phyloP scores from a whole-genome alignment of 2,329 filamentous ascomycete species.

The Claviceps fusiformis region DNA sequence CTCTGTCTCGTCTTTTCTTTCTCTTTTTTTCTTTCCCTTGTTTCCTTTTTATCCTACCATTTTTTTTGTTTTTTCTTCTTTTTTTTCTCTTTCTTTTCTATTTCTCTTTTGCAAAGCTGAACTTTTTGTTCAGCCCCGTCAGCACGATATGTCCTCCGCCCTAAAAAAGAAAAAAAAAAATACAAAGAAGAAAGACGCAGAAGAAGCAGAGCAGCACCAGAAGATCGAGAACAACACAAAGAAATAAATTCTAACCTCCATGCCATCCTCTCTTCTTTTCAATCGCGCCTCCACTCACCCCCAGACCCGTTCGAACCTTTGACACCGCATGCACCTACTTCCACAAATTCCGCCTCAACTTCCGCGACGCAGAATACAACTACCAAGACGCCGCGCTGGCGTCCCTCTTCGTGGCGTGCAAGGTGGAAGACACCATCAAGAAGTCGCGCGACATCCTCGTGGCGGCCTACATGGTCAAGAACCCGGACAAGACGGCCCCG shows the following conservation, averaged over 20 bases:
- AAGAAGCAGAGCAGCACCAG: accelerated
- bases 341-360: conserved; percentile 80
- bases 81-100: background rate
- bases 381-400: conserved; percentile 78
- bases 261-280: background rate
- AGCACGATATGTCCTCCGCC: background rate
- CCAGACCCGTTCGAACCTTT: conserved; percentile 76
- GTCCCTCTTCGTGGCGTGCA: conserved; percentile 83
- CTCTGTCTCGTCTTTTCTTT: background rate
- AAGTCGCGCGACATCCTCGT: conserved; percentile 90
- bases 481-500: conserved; percentile 50
- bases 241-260: background rate
- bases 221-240: background rate
- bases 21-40: background rate
- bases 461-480: conserved; percentile 76
- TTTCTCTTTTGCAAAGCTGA: background rate
- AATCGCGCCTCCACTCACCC: too few relatives aligned
- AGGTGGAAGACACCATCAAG: conserved; percentile 95
- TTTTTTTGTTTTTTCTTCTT: background rate
- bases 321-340: conserved; percentile 87
- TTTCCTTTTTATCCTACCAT: too few relatives aligned
- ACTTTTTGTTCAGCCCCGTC: background rate
- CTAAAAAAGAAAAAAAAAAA: background rate
- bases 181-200: background rate
- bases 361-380: conserved; percentile 76